Evolutionary conservation across 345 rosid genomes (phyloP).

Genomic region (Dimocarpus longan): DNA sequence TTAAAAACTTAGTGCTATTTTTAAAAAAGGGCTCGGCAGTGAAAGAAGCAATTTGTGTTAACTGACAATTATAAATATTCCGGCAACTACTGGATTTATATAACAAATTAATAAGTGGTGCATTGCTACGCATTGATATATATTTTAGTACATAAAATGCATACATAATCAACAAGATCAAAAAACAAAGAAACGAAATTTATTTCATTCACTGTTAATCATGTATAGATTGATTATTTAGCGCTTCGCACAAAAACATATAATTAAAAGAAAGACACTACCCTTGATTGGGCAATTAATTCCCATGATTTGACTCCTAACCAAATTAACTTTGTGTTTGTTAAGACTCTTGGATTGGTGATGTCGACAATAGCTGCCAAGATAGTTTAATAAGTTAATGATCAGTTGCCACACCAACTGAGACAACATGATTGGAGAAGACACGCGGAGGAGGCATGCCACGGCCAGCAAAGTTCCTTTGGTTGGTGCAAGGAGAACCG

Average conservation of each 20-base stretch:
- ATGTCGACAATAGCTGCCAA: too few relatives aligned
- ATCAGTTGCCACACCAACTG: conserved; percentile 17
- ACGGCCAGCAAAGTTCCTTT: conserved; percentile 25
- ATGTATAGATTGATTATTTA: not conserved
- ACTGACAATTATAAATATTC: too few relatives aligned
- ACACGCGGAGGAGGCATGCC: conserved; percentile 4
- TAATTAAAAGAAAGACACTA: not conserved
- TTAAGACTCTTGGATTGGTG: not conserved
- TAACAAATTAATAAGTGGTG: not conserved
- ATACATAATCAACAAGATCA: not conserved
- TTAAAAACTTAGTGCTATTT: too few relatives aligned
- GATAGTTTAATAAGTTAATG: not conserved
- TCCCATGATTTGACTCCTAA: conserved; percentile 10
- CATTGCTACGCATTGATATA: not conserved
- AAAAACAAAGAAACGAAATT: not conserved
- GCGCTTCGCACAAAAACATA: not conserved
- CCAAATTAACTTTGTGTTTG: not conserved
- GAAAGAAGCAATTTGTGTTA: too few relatives aligned
- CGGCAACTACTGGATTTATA: too few relatives aligned
- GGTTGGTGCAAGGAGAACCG: conserved; percentile 18
- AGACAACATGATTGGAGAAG: not conserved
- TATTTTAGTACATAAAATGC: not conserved
- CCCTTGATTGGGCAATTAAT: conserved; percentile 1
- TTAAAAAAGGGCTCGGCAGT: too few relatives aligned
- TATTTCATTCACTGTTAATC: not conserved